A percentile compares a stretch with the other conserved stretches of the same genome.
Conservation (phyloP, 305 asterid genomes). For the Ilex paraguariensis region DNA sequence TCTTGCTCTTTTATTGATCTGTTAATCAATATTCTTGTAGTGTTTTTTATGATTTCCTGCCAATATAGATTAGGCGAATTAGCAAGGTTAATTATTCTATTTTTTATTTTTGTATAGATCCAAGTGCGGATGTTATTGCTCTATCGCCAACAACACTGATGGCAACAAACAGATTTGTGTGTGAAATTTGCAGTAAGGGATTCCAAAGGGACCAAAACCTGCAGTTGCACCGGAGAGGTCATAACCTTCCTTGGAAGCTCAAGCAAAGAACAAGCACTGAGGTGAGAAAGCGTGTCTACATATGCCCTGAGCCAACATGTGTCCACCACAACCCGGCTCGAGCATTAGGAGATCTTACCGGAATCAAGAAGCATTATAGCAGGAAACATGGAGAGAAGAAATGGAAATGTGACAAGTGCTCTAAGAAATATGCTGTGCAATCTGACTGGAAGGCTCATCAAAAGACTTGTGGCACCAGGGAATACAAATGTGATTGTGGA, state of each 20-base stretch:
- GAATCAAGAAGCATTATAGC: conserved; percentile 87
- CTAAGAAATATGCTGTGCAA: conserved; percentile 80
- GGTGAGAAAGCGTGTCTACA: conserved; percentile 65
- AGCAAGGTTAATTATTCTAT: too few relatives aligned
- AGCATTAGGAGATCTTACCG: conserved; percentile 87
- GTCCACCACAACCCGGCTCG: conserved; percentile 74
- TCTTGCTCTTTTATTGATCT: too few relatives aligned
- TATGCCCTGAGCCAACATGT: conserved; percentile 82
- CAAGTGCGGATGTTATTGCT: conserved; percentile 80
- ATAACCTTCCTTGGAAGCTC: conserved; percentile 91
- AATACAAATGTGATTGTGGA: conserved; percentile 85
- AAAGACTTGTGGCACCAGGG: conserved; percentile 89
- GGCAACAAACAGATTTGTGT: conserved; percentile 86
- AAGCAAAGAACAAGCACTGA: conserved; percentile 58
- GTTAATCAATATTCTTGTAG: too few relatives aligned
- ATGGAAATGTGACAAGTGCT: conserved; percentile 83
- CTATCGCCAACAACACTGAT: conserved; percentile 79
- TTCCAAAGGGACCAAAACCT: conserved; percentile 84
- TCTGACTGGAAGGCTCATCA: conserved; percentile 97
- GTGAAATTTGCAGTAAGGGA: conserved; percentile 83
- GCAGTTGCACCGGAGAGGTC: conserved; percentile 81
- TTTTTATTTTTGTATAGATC: conserved; percentile 35
- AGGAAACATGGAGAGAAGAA: conserved; percentile 93
- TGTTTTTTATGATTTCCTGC: not conserved
- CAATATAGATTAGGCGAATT: not conserved